Conservation (phyloP, 2,329 filamentous ascomycete genomes). For the Aspergillus sp. region DNA sequence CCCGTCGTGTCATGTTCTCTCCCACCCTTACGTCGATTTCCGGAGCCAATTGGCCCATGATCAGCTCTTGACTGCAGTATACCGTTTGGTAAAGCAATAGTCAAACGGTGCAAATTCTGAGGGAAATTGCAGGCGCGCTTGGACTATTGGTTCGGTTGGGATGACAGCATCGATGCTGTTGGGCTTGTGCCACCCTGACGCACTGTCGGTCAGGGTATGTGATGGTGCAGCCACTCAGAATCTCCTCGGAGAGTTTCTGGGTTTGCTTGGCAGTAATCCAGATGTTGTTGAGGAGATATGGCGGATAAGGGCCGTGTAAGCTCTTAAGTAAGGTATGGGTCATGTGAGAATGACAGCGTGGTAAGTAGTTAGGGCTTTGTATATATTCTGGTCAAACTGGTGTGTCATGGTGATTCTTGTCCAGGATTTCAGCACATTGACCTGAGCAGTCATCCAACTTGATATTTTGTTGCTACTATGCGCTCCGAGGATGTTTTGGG, state of each 20-base stretch:
- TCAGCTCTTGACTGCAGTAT: not conserved
- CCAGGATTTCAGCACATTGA: not conserved
- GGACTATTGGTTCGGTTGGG: not conserved
- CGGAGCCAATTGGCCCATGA: not conserved
- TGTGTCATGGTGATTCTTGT: not conserved
- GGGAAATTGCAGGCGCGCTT: not conserved
- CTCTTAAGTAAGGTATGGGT: not conserved
- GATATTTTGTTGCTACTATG: too few relatives aligned
- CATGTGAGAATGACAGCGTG: not conserved
- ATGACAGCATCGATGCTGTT: not conserved
- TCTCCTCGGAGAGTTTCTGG: not conserved
- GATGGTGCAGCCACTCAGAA: not conserved
- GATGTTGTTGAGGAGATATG: not conserved
- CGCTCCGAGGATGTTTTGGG: too few relatives aligned
- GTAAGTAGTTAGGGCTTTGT: not conserved
- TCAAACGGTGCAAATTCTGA: not conserved
- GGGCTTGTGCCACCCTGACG: not conserved
- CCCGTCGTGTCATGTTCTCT: not conserved
- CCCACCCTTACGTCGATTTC: not conserved
- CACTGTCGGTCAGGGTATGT: not conserved
- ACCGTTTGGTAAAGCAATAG: not conserved
- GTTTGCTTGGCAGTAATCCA: not conserved
- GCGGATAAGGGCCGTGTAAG: not conserved
- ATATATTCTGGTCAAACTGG: not conserved
- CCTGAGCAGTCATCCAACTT: too few relatives aligned